Evolutionary conservation across 495 filamentous ascomycete species (phyloP).

Genomic region (Penicillium salamii): DNA sequence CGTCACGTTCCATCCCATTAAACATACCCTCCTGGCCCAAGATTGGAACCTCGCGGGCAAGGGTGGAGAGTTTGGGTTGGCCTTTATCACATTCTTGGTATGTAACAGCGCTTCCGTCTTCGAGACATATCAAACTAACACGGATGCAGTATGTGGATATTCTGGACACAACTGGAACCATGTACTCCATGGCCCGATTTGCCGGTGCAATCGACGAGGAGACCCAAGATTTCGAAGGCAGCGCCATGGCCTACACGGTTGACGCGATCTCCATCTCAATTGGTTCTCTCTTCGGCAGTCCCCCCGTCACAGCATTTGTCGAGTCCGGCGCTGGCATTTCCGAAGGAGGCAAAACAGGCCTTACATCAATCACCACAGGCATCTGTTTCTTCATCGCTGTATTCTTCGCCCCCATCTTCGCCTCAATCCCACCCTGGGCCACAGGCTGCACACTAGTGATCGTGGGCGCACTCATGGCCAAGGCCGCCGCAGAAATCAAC

Average conservation of each 20-base stretch:
- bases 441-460: constrained; percentile 80
- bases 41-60: constrained; percentile 64
- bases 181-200: constrained; percentile 83
- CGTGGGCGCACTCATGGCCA: constrained; percentile 78
- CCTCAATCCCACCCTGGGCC: constrained; percentile 79
- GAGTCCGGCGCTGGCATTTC: constrained; percentile 83
- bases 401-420: constrained; percentile 85
- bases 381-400: constrained; percentile 81
- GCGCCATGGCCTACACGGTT: constrained; percentile 71
- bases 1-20: constrained; percentile 73
- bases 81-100: constrained; percentile 69
- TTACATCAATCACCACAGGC: constrained; percentile 75
- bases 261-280: constrained; percentile 77
- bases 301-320: constrained; percentile 79
- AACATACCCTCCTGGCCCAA: constrained; percentile 60
- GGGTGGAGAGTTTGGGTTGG: constrained; percentile 69
- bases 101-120: neutral
- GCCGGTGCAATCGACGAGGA: constrained; percentile 68
- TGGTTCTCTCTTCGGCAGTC: constrained; percentile 68
- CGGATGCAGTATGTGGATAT: constrained; percentile 71
- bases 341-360: constrained; percentile 75
- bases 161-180: constrained; percentile 69
- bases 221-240: constrained; percentile 77
- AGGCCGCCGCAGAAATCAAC: constrained; percentile 73
- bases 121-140: neutral